These are phyloP conservation scores for Pistacia vera DNA, from an alignment of 345 rosid species.

Conservation along the genomic window DNA sequence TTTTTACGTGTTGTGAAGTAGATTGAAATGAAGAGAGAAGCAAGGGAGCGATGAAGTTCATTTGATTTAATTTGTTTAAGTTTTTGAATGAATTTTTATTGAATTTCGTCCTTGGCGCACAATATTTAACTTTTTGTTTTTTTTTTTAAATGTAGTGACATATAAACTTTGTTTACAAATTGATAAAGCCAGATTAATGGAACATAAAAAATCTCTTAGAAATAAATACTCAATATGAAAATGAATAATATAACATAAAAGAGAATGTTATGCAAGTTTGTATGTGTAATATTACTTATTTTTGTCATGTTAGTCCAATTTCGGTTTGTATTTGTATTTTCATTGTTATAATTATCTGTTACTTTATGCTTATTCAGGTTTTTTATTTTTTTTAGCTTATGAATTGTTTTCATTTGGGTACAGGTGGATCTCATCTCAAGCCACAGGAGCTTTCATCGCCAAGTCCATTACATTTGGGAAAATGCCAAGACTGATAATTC, in stretches of 20 bases:
- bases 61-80: background rate
- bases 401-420: constrained; percentile 3
- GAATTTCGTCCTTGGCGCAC: background rate
- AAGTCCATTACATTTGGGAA: constrained; percentile 45
- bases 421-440: constrained; percentile 51
- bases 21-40: background rate
- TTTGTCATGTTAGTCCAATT: no score
- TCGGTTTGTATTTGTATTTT: background rate
- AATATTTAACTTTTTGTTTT: background rate
- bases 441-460: constrained; percentile 38
- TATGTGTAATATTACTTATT: no score
- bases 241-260: no score
- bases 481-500: constrained; percentile 40
- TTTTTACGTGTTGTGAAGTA: background rate
- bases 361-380: background rate
- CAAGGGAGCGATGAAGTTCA: background rate
- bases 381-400: background rate
- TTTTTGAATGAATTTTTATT: background rate
- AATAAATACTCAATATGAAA: no score
- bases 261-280: no score
- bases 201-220: no score
- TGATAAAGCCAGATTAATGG: no score
- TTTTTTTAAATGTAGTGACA: background rate
- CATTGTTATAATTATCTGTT: background rate
- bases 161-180: no score